phyloP scores from a whole-genome alignment of 2,329 filamentous ascomycete species.

The Tympanopsis confertula region DNA sequence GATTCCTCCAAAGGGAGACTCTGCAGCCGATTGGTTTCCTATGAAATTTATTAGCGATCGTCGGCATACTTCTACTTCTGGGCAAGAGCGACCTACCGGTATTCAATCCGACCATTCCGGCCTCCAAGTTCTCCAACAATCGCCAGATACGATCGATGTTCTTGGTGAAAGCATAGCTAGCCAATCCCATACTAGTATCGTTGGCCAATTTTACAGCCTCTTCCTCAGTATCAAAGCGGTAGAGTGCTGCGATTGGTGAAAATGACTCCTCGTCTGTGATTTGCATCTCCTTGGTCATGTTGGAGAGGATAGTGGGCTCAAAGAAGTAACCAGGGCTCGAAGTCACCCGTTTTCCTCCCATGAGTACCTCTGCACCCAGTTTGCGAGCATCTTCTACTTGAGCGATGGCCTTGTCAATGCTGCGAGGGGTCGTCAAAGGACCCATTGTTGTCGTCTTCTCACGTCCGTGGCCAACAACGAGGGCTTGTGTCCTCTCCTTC shows the following conservation, averaged over 20 bases:
- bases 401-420: slow-evolving; percentile 39
- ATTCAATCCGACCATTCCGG: slow-evolving; percentile 32
- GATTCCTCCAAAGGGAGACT: slow-evolving; percentile 34
- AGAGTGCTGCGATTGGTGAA: slow-evolving; percentile 42
- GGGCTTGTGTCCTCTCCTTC: slow-evolving; percentile 33
- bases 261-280: slow-evolving; percentile 42
- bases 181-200: slow-evolving; percentile 45
- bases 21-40: slow-evolving; percentile 28
- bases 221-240: slow-evolving; percentile 42
- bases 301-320: slow-evolving; percentile 41
- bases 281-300: slow-evolving; percentile 33
- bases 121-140: slow-evolving; percentile 45
- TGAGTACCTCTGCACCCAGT: slow-evolving; percentile 49
- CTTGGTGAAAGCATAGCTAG: slow-evolving; percentile 47
- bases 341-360: slow-evolving; percentile 44
- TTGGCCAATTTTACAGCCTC: slow-evolving; percentile 42
- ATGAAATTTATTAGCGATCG: slow-evolving; percentile 13
- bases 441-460: slow-evolving; percentile 45
- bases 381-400: slow-evolving; percentile 55
- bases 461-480: slow-evolving; percentile 51
- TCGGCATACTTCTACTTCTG: not conserved
- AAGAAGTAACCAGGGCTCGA: slow-evolving; percentile 52
- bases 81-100: slow-evolving; percentile 22
- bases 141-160: slow-evolving; percentile 45
- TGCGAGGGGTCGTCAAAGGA: slow-evolving; percentile 41